Evolutionary conservation across 1,284 basidiomycete genomes (phyloP), one percentile per base, ranked within the genome.

Genomic region (Fomitiporia mediterranea): DNA sequence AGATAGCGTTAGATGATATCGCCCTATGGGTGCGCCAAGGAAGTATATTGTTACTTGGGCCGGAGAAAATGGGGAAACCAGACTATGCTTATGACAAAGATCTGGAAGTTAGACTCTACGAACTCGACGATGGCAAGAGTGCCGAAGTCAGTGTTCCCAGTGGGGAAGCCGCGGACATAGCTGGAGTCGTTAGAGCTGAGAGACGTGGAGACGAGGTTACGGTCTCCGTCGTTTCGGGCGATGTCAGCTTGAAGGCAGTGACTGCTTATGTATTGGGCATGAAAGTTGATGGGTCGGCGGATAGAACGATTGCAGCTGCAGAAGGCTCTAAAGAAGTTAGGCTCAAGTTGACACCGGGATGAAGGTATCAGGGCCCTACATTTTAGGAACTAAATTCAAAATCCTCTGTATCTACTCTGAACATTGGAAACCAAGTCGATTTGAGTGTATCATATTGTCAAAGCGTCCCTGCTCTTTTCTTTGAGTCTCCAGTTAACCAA

Each of bases 21-120:
- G 84, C 85, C 5, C 79, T 89, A 17, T 88, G 81, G 78, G 79
- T 89, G 32, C 75, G 82, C 35, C 75, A 78, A 40, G 78, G 76
- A 39, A 77, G 78, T 5, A 74, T 85, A 13, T 68, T 86, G 19
- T 69, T 77, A 37, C 73, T 87, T 7, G 86, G 84, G 1, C 79
- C 83, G 1, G 65, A 69, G 13, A 74, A 74, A 9, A 70, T 74
- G 13, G 76, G 75, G n/a, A 73, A 77, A 7, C 85, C 86, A 2
- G 86, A 89, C 66, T 89, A 89, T 64, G 77, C 83, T 35, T 81
- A 82, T 54, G 72, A 72, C 52, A 68, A 76, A 58, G 70, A 71
- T 19, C 61, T 86, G 35, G 78, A 83, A 60, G 69, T 83, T 17
- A 72, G 75, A 38, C 69, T 77, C 21, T 86, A 84, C 63, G 75